Base-by-base conservation (phyloP, 2,329 filamentous ascomycete species). In the Zalaria obscura region DNA sequence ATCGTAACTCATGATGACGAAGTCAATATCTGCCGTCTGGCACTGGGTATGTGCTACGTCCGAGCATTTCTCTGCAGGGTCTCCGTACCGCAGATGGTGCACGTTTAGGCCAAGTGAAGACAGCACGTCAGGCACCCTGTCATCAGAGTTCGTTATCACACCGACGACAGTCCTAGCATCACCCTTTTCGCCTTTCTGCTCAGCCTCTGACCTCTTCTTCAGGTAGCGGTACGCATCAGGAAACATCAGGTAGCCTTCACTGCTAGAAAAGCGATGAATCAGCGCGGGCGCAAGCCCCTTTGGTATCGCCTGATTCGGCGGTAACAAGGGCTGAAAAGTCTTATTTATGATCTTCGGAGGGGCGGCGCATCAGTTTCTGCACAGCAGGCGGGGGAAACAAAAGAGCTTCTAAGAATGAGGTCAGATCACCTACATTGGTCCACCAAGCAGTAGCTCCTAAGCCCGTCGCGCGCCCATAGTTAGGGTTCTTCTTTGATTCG, bases 91-190 rank as follows among this genome's bases (percentile, higher is more conserved):
- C 49, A 51, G 26, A 0, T 63, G 59, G 40, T 62, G 64, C 2
- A 78, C 60, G 2, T 52, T 55, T 27, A 80, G 49, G 1, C 71
- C 73, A 4, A 79, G 57, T 0, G 72, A 73, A 0, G 63, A 56
- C 3, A 80, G 55, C 25, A 80, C 65, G 26, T 56, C 55, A 0
- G 69, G 66, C 0, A 78, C 70, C n/a, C 76, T 64, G 51, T 73
- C 66, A 48, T 81, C 76, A 0, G 75, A 79, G 52, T 80, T 80
- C 7, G 75, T 75, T 39, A 80, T 66, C 4, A 80, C 62, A 26
- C 75, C 76, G 4, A 76, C 58, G 2, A 75, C 58, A n/a, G 58
- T 43, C 5, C 46, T 40, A 5, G 47, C 43, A 7, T 47, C 34
- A 1, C 43, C 34, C 9, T 27, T 25, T 3, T 27, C 29, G 3